These are phyloP conservation scores for sorghum (Sorghum bicolor) DNA, from an alignment of 176 grass and related monocot species.

Conservation along the genomic window Sorghum_bicolor_NCBIv3 NC_012879.2:8303501-8304000, in stretches of 20 bases:
- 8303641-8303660: conserved; percentile 72
- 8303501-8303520: conserved; percentile 73
- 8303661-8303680: conserved; percentile 49
- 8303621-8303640: conserved; percentile 84
- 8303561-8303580: conserved; percentile 66
- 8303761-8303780: conserved; percentile 80
- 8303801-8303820: conserved; percentile 79
- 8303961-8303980: conserved; percentile 87
- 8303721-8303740: conserved; percentile 85
- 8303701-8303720: conserved; percentile 78
- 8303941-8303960: conserved; percentile 94
- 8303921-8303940: conserved; percentile 98
- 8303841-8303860: conserved; percentile 59
- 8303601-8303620: conserved; percentile 37
- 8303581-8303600: conserved; percentile 83
- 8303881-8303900: conserved; percentile 83
- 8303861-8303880: conserved; percentile 88
- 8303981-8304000: conserved; percentile 91
- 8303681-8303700: conserved; percentile 81
- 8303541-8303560: conserved; percentile 72
- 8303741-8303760: conserved; percentile 87
- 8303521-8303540: conserved; percentile 95
- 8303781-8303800: conserved; percentile 80
- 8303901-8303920: conserved; percentile 70
- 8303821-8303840: conserved; percentile 37